Evolutionary conservation across 2,329 filamentous ascomycete species (phyloP).

Genomic region (Helotiales sp.): DNA sequence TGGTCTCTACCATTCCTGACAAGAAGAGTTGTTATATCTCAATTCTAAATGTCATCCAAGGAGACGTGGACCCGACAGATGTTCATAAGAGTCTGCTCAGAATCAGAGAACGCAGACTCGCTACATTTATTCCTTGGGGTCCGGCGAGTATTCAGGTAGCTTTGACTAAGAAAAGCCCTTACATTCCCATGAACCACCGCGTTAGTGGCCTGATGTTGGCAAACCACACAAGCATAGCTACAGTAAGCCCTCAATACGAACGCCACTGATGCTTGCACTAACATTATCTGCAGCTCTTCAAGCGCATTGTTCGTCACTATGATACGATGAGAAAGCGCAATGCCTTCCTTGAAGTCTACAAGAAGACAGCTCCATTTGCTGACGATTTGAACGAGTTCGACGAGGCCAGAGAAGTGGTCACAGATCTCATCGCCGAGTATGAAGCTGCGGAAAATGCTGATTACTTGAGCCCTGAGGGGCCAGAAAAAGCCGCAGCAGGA

Average conservation of each 20-base stretch:
- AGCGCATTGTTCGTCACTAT: constrained; percentile 88
- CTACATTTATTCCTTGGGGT: constrained; percentile 97
- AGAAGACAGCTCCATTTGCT: constrained; percentile 89
- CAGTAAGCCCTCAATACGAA: constrained; percentile 49
- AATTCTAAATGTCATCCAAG: constrained; percentile 98
- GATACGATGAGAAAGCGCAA: constrained; percentile 94
- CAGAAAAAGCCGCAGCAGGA: constrained; percentile 25
- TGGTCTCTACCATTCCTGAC: constrained; percentile 93
- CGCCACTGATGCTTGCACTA: constrained; percentile 6
- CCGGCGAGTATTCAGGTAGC: constrained; percentile 97
- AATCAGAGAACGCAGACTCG: constrained; percentile 89
- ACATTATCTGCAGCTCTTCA: constrained; percentile 66
- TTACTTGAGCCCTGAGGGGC: constrained; percentile 70
- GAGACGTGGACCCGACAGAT: constrained; percentile 96
- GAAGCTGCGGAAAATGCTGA: constrained; percentile 90
- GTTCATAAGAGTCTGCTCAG: constrained; percentile 97
- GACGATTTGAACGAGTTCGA: constrained; percentile 95
- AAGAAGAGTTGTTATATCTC: constrained; percentile 99
- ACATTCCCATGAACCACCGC: constrained; percentile 89
- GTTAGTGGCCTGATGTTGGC: constrained; percentile 97
- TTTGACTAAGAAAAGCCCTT: constrained; percentile 92
- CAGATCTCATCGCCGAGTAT: constrained; percentile 90
- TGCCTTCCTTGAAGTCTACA: constrained; percentile 94
- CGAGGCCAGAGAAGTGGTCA: constrained; percentile 87
- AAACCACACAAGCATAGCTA: constrained; percentile 96